Base-by-base conservation (phyloP, 129 eudicot genomes). In the Pulicaria dysenterica region DNA sequence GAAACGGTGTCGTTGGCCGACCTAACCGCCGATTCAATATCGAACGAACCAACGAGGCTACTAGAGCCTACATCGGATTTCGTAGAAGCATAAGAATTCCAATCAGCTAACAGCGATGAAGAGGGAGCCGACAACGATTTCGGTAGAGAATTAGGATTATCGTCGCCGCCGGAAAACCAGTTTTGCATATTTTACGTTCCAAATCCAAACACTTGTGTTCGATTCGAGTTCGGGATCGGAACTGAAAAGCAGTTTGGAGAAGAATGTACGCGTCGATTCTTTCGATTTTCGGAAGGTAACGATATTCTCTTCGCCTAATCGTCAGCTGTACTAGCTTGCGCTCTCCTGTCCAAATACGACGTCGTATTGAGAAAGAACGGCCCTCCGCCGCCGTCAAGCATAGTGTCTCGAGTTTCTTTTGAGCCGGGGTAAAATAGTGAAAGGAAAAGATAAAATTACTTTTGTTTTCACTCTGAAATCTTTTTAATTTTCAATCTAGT, bases 1-100 rank as follows among this genome's bases (percentile, higher is more conserved):
- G 97, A 79, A 54, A 91, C 90, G 81, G 97, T 77, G 83, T 91
- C 92, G 80, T 88, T 91, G 19, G 95, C 97, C 40, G 97, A 91
- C 69, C 90, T 66, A 61, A 86, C 90, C 7, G 97, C 97, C 19
- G 97, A 74, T 88, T 91, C 97, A 17, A 91, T 77, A 65, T 91
- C 95, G 63, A 91, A 91, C 0, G 78, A 80, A 3, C 78, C 84
- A 48, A 78, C 70, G 39, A 83, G 63, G 42, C 85, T 51, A 40
- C 76, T 42, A 55, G 79, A 65, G 45, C 77, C 64, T 53, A 74
- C 55, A 12, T 85, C 86, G 7, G 91, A 57, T 78, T 63, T 72
- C 0, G 91, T 39, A 12, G 97, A 68, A 1, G 88, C 81, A 66
- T 91, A 91, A 0, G 97, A 91, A 36, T 88, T 88, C 97, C 97